Evolutionary conservation across 2,329 filamentous ascomycete genomes (phyloP), one percentile per base, ranked within the genome.

Genomic region (Botrytis fragariae): DNA sequence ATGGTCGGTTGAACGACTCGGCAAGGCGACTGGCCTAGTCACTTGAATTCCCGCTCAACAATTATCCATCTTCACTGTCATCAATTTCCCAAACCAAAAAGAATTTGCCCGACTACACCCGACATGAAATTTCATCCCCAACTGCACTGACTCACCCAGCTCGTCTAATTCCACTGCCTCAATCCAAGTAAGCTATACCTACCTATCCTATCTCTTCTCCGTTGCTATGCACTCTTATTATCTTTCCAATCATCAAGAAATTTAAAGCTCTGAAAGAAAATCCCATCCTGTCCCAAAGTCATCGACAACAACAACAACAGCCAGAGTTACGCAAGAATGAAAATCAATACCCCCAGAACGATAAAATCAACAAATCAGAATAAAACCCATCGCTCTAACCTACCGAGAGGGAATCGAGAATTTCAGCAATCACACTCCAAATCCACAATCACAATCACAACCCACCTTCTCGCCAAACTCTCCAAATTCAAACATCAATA

Each of bases 101-200:
- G n/a, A n/a, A n/a, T n/a, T n/a, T n/a, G n/a, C n/a, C n/a, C n/a
- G n/a, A 45, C 18, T 4, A 9, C 18, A 9, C 6, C 18, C 7
- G 9, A 1, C 44, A 22, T 45, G 3, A 3, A 45, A 22, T 45
- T 18, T 18, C 4, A 45, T 51, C 22, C 10, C 22, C 9, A 12
- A 25, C 5, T 10, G 5, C 4, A 25, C 4, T 0, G 9, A 51
- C 22, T 5, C 12, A n/a, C 22, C 22, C 45, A 25, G 2, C 8
- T 48, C 16, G 6, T 0, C 16, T 44, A 44, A 48, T 12, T 48
- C 22, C 22, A 1, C 22, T 25, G 1, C 22, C 45, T 4, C 45
- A 51, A 6, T 51, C 4, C 10, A 5, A 51, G 1, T 25, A 3
- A n/a, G n/a, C 2, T n/a, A n/a, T n/a, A n/a, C 0, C 2, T 2